A percentile compares a stretch with the other conserved stretches of the same genome.
Conservation (phyloP, 2,329 filamentous ascomycete species). For the Aureobasidium sp. region DNA sequence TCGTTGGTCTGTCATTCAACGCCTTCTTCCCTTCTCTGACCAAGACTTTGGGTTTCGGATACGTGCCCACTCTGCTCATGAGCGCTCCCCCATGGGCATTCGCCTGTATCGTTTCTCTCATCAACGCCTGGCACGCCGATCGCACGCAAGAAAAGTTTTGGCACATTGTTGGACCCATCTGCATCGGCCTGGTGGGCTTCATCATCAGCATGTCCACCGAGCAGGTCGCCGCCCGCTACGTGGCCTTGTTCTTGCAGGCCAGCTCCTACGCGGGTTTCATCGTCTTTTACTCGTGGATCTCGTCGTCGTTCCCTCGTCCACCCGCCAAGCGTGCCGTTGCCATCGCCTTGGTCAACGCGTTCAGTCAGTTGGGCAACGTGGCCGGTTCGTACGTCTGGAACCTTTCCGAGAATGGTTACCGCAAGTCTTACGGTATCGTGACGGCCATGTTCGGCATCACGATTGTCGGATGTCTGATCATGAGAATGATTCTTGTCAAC, state of each 20-base stretch:
- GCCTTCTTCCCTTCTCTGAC: constrained; percentile 33
- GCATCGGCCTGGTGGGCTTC: constrained; percentile 50
- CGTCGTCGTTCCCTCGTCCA: constrained; percentile 25
- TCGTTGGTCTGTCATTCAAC: constrained; percentile 19
- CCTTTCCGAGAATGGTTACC: constrained; percentile 52
- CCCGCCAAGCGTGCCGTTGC: constrained; percentile 26
- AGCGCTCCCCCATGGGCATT: constrained; percentile 31
- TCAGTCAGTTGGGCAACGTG: constrained; percentile 21
- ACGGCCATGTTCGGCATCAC: constrained; percentile 58
- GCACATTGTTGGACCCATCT: constrained; percentile 50
- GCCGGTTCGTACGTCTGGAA: constrained; percentile 59
- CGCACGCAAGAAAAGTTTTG: constrained; percentile 41
- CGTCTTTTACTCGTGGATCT: constrained; percentile 54
- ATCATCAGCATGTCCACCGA: constrained; percentile 54
- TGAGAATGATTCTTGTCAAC: constrained; percentile 20
- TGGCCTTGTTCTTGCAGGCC: constrained; percentile 55
- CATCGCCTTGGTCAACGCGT: constrained; percentile 26
- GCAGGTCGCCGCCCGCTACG: constrained; percentile 51
- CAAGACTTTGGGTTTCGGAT: constrained; percentile 33
- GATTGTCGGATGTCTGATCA: constrained; percentile 40
- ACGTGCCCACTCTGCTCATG: constrained; percentile 30
- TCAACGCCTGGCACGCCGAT: constrained; percentile 24
- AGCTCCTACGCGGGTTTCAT: constrained; percentile 52
- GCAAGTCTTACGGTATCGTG: constrained; percentile 59
- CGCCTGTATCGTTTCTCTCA: constrained; percentile 21